Percentiles rank a stretch among this genome's conserved stretches.
Evolutionary conservation across 257 asterid genomes (phyloP).

Genomic region (Forsythia viridissima): DNA sequence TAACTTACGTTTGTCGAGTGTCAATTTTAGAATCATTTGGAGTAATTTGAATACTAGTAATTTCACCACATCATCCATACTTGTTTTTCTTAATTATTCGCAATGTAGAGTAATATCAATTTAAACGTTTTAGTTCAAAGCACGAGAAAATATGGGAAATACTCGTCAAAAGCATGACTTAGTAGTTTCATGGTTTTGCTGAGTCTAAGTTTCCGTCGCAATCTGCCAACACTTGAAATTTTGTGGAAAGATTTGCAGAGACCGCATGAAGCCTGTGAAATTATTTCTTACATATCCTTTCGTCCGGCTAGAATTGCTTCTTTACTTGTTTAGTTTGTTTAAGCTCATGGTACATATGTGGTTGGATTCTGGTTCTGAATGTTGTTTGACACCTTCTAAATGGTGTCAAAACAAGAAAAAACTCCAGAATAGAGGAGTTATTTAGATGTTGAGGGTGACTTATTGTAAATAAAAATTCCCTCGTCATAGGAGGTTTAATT

Average conservation of each 20-base stretch:
- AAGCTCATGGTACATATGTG: conserved; percentile 7
- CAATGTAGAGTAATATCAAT: too few species aligned
- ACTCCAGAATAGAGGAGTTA: background rate
- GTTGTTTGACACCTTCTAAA: conserved; percentile 13
- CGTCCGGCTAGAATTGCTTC: conserved; percentile 17
- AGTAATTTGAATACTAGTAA: too few species aligned
- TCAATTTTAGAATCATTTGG: too few species aligned
- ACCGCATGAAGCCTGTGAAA: background rate
- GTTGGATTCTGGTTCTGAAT: conserved; percentile 15
- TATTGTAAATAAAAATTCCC: background rate
- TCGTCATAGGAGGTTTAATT: background rate
- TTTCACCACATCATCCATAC: too few species aligned
- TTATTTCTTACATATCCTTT: background rate
- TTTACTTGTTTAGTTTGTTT: conserved; percentile 18
- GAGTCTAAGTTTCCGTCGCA: conserved; percentile 38
- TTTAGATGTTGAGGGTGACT: background rate
- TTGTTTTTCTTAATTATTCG: too few species aligned
- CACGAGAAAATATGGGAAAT: background rate
- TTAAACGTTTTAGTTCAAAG: background rate
- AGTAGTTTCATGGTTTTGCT: background rate
- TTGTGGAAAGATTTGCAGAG: background rate
- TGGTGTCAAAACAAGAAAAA: background rate
- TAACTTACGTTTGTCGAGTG: too few species aligned
- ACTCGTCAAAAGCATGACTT: background rate
- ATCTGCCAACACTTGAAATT: conserved; percentile 34